Evolutionary conservation across 257 asterid species (phyloP).

Genomic region (Fraxinus americana): DNA sequence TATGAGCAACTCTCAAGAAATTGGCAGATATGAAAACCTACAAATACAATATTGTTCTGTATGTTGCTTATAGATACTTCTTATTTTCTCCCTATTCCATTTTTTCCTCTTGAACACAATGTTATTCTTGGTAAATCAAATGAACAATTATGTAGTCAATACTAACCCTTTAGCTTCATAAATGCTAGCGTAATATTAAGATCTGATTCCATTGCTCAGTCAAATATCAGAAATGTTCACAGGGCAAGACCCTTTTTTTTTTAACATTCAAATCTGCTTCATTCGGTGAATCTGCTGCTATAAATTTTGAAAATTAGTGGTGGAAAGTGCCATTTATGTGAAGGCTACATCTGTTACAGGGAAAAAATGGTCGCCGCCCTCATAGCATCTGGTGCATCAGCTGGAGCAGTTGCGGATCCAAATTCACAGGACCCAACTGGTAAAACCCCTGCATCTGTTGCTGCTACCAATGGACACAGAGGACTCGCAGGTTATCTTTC

Average conservation of each 20-base stretch:
- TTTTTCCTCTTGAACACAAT: neutral
- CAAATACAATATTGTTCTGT: neutral
- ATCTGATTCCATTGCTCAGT: neutral
- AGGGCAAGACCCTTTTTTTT: neutral
- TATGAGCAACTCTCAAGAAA: neutral
- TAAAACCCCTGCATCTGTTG: constrained; percentile 82
- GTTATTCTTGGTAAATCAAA: neutral
- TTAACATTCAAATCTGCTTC: neutral
- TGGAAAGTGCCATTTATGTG: constrained; percentile 5
- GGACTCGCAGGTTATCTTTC: constrained; percentile 98
- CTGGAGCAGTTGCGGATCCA: constrained; percentile 96
- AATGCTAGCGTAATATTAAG: neutral
- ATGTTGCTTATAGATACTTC: neutral
- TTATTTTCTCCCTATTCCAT: neutral
- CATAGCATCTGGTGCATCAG: constrained; percentile 87
- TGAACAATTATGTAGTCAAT: neutral
- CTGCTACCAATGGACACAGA: constrained; percentile 69
- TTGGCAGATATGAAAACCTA: neutral
- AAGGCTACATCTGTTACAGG: constrained; percentile 45
- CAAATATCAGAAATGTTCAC: neutral
- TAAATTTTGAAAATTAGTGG: neutral
- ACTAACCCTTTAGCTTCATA: neutral
- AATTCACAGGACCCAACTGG: constrained; percentile 71
- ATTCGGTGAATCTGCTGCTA: neutral
- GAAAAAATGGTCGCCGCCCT: constrained; percentile 97